Base-by-base conservation (phyloP, 768 basidiomycete genomes). In the Boletus pseudo-olivaceus region DNA sequence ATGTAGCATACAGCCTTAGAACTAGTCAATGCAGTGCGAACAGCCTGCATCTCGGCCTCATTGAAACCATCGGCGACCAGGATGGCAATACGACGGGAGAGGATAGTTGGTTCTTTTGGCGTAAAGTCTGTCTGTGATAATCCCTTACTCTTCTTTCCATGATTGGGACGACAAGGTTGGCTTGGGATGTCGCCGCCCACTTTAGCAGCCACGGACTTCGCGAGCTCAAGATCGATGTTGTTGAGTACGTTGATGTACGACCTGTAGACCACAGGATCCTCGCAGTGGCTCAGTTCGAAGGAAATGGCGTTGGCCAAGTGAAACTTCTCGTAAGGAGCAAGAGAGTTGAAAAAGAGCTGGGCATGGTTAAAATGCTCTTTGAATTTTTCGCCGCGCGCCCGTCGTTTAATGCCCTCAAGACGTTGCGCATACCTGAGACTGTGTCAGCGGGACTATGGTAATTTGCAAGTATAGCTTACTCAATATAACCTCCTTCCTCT, bases 251-350 rank as follows among this genome's bases (percentile, higher is more conserved):
- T 75, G 51, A 87, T 82, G 67, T 90, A 88, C 2, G 75, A 76
- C 65, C 82, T 73, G 68, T 87, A 87, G 1, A 95, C 87, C 3
- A 74, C 70, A 1, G 80, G 78, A 61, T 93, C 90, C 48, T 90
- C 86, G 70, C 87, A 89, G 64, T 93, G 90, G 53, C 83, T 84
- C 33, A 96, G 77, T 71, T 94, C 93, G 67, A 96, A 95, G 12
- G 83, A 81, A 54, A 90, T 76, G 5, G 90, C 92, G 5, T 72
- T 64, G 46, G 82, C 72, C 30, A 93, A 73, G 67, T 94, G 90
- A n/a, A 72, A 57, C 70, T 86, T 83, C 75, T 95, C 93, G 51
- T 82, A 67, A 0, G 74, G 62, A 2, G 78, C 62, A 44, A 95
- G 78, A 7, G 91, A 94, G 72, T 96, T 94, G 72, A 82, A 85